Evolutionary conservation across 352 stramenopile species (phyloP).

Genomic region (Globisporangium canariense): DNA sequence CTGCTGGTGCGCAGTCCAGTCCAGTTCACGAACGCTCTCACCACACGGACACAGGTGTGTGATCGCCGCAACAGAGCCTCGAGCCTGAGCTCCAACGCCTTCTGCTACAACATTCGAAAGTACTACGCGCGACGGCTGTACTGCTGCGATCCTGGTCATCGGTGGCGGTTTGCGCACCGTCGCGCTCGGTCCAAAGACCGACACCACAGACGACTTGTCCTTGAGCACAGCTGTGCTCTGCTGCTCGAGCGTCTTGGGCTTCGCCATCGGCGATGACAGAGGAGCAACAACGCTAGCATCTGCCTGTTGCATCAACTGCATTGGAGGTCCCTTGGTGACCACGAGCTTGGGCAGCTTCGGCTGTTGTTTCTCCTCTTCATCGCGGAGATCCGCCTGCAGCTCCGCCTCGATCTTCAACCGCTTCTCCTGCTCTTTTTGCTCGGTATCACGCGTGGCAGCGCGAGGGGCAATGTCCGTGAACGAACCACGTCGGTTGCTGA

Average conservation of each 20-base stretch:
- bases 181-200: constrained; percentile 21
- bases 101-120: background rate
- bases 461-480: constrained; percentile 32
- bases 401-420: constrained; percentile 20
- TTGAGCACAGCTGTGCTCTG: constrained; percentile 29
- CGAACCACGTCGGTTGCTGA: constrained; percentile 14
- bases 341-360: constrained; percentile 34
- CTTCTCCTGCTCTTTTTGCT: constrained; percentile 16
- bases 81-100: background rate
- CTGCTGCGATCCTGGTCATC: background rate
- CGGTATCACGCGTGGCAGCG: constrained; percentile 17
- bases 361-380: background rate
- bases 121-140: background rate
- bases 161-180: constrained; percentile 11
- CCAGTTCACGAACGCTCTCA: constrained; percentile 23
- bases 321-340: constrained; percentile 42
- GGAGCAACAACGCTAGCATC: background rate
- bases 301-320: constrained; percentile 24
- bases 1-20: constrained; percentile 31
- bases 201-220: constrained; percentile 13
- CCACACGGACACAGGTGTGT: constrained; percentile 43
- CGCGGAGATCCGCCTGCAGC: constrained; percentile 14
- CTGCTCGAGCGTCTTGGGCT: constrained; percentile 15
- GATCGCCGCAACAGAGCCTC: background rate
- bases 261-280: background rate